These are phyloP conservation scores for Anisodus tanguticus DNA, from an alignment of 257 asterid genomes.

Conservation along the genomic window DNA sequence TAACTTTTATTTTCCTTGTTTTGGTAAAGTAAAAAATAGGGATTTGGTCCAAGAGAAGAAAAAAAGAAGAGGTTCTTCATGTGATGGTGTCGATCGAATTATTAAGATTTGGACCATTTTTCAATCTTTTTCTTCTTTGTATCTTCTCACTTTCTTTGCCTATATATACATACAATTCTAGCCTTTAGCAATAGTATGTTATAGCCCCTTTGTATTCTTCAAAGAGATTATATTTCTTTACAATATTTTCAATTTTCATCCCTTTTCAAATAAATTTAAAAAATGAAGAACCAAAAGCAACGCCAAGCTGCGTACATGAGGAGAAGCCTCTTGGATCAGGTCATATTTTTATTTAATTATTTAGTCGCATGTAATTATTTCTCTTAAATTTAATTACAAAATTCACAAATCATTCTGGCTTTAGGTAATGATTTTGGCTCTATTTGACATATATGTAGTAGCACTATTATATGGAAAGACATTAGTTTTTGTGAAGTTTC, in stretches of 20 bases:
- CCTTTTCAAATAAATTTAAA: not conserved
- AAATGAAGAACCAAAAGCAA: conserved; percentile 15
- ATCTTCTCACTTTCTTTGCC: not conserved
- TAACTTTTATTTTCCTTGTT: too few species aligned
- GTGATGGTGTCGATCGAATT: not conserved
- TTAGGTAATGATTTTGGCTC: too few species aligned
- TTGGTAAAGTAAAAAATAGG: not conserved
- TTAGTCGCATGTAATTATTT: not conserved
- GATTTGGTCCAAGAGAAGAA: not conserved
- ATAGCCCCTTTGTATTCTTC: not conserved
- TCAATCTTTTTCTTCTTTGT: not conserved
- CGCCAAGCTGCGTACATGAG: not conserved
- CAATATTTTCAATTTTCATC: not conserved
- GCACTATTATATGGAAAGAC: too few species aligned
- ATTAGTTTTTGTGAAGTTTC: too few species aligned
- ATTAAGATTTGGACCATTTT: not conserved
- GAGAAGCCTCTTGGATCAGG: conserved; percentile 27
- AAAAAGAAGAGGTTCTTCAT: too few species aligned
- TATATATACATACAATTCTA: not conserved
- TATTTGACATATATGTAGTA: too few species aligned
- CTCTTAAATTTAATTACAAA: not conserved
- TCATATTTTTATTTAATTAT: not conserved
- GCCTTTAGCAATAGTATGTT: not conserved
- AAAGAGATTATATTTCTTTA: not conserved
- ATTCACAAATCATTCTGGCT: not conserved